These are phyloP conservation scores for Verticillium nubilum DNA, from an alignment of 2,329 filamentous ascomycete genomes.

Conservation along the genomic window DNA sequence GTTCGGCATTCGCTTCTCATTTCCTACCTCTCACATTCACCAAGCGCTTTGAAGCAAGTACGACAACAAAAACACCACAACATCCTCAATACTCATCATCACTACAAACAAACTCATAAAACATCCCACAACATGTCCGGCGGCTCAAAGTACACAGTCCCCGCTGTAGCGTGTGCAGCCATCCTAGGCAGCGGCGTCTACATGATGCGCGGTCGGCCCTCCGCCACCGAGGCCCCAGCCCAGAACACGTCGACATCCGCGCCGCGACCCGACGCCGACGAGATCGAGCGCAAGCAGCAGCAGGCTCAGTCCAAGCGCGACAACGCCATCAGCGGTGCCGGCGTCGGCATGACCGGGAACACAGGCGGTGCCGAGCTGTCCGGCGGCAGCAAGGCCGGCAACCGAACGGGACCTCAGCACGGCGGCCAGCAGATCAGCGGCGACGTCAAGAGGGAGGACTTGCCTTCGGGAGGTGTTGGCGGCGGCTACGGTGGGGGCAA, in stretches of 20 bases:
- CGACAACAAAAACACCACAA: too few relatives aligned
- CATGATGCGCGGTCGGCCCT: slow-evolving; percentile 4
- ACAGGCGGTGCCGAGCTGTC: slow-evolving; percentile 24
- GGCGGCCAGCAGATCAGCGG: slow-evolving; percentile 11
- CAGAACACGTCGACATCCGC: slow-evolving; percentile 1
- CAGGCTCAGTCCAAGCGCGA: slow-evolving; percentile 22
- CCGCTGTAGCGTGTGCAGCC: slow-evolving; percentile 5
- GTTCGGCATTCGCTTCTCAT: background rate
- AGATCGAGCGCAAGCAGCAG: slow-evolving; percentile 3
- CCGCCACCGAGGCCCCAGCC: slow-evolving; percentile 4
- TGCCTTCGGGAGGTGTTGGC: slow-evolving; percentile 25
- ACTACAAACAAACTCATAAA: background rate
- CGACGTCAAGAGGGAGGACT: slow-evolving; percentile 19
- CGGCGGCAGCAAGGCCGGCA: slow-evolving; percentile 11
- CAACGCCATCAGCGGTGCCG: slow-evolving; percentile 21
- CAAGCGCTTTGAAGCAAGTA: too few relatives aligned
- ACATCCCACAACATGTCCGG: slow-evolving; percentile 1
- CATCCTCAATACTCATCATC: background rate
- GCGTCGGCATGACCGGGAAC: slow-evolving; percentile 22
- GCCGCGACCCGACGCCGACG: slow-evolving; percentile 6
- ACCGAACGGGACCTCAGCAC: slow-evolving; percentile 11
- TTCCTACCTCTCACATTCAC: background rate
- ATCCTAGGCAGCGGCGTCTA: slow-evolving; percentile 10
- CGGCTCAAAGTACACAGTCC: slow-evolving; percentile 1
- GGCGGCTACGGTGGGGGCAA: slow-evolving; percentile 24